Percentiles rank a stretch among this genome's conserved stretches.
These are phyloP conservation scores for Penicillium bialowiezense DNA, from an alignment of 495 filamentous ascomycete species.

Conservation along the genomic window DNA sequence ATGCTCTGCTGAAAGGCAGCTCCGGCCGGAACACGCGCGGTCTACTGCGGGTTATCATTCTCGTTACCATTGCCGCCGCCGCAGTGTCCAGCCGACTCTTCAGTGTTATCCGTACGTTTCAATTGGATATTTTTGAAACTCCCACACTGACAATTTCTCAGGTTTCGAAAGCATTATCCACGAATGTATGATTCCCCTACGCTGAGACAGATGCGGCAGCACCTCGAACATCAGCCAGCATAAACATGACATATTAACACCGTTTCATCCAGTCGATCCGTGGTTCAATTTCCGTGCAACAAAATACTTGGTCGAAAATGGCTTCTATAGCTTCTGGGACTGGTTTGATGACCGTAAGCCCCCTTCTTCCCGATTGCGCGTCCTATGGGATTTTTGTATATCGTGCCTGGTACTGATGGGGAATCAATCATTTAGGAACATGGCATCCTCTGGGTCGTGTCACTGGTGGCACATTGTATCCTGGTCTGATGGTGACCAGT, in stretches of 20 bases:
- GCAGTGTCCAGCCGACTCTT: constrained; percentile 94
- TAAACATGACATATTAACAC: constrained; percentile 22
- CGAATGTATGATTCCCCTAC: constrained; percentile 71
- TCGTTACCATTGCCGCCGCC: constrained; percentile 86
- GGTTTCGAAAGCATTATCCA: constrained; percentile 99
- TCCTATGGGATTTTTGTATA: not conserved
- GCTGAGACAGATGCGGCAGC: constrained; percentile 4
- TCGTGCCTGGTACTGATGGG: constrained; percentile 17
- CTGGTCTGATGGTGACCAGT: constrained; percentile 98
- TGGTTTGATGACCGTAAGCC: constrained; percentile 97
- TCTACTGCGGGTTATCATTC: constrained; percentile 86
- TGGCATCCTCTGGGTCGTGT: constrained; percentile 99
- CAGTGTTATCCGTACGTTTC: constrained; percentile 86
- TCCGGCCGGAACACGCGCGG: constrained; percentile 76
- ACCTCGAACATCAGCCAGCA: constrained; percentile 5
- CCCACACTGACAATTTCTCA: constrained; percentile 30
- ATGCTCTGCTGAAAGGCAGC: constrained; percentile 63
- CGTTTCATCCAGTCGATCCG: constrained; percentile 74
- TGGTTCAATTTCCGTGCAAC: constrained; percentile 99
- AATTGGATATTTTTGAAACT: not conserved
- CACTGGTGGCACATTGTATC: constrained; percentile 97
- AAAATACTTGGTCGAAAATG: constrained; percentile 93
- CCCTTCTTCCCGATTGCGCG: constrained; percentile 8
- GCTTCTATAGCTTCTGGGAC: constrained; percentile 99
- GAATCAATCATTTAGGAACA: constrained; percentile 59